Conservation (phyloP, 2,329 filamentous ascomycete species). For the Botrytis byssoidea region DNA sequence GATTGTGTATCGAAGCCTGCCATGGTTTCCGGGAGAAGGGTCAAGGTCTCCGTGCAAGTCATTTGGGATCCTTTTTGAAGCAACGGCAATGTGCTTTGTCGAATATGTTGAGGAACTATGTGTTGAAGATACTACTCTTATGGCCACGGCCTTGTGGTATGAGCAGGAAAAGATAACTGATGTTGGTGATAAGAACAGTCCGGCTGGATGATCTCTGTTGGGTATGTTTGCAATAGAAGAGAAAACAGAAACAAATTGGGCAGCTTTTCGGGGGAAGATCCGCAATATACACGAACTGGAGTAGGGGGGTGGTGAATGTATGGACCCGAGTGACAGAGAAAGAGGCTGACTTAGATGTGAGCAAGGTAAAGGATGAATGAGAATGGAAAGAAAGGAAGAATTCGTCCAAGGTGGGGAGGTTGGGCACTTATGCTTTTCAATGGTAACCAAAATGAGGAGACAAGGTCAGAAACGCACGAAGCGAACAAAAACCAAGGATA, state of each 20-base stretch:
- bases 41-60: constrained; percentile 38
- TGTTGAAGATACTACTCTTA: constrained; percentile 23
- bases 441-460: constrained; percentile 17
- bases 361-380: constrained; percentile 25
- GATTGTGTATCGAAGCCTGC: constrained; percentile 35
- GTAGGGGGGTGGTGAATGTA: constrained; percentile 17
- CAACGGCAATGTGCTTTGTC: constrained; percentile 22
- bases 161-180: constrained; percentile 22
- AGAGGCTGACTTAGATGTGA: constrained; percentile 19
- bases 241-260: constrained; percentile 10
- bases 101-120: constrained; percentile 9
- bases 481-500: constrained; percentile 11
- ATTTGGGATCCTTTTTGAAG: constrained; percentile 31
- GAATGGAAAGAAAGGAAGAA: constrained; percentile 24
- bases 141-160: constrained; percentile 28
- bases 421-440: constrained; percentile 34
- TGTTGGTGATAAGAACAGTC: constrained; percentile 18
- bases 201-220: constrained; percentile 21
- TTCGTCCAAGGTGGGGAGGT: constrained; percentile 27
- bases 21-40: constrained; percentile 38
- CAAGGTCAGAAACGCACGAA: constrained; percentile 20
- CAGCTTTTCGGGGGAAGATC: constrained; percentile 13
- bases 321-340: constrained; percentile 25
- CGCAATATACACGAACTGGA: constrained; percentile 22
- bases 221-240: constrained; percentile 24